A percentile compares a stretch with the other conserved stretches of the same genome.
These are phyloP conservation scores for Phaeotremella skinneri DNA, from an alignment of 768 basidiomycete genomes.

Conservation along the genomic window DNA sequence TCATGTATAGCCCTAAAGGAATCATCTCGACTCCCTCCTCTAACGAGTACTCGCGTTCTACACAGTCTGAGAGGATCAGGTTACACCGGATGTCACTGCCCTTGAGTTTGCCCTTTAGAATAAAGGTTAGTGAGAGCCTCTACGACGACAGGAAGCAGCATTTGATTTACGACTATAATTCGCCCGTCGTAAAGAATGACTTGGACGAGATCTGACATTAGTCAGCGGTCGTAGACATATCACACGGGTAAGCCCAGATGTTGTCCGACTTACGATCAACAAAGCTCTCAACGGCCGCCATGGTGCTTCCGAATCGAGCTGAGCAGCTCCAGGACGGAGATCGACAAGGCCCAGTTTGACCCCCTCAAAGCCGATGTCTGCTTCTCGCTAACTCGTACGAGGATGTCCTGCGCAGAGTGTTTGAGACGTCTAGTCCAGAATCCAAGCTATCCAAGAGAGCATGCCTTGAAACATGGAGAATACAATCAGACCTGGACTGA, in stretches of 20 bases:
- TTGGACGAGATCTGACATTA: slow-evolving; percentile 70
- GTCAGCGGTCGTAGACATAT: slow-evolving; percentile 3
- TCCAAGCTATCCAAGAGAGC: too few relatives aligned
- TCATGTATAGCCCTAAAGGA: slow-evolving; percentile 89
- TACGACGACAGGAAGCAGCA: not conserved
- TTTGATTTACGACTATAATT: slow-evolving; percentile 75
- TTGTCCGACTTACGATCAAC: slow-evolving; percentile 35
- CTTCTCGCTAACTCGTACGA: not conserved
- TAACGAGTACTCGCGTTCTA: slow-evolving; percentile 84
- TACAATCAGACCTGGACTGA: not conserved
- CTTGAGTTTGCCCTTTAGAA: slow-evolving; percentile 72
- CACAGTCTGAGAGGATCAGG: slow-evolving; percentile 88
- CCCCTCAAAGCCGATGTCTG: not conserved
- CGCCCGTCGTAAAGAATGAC: slow-evolving; percentile 95
- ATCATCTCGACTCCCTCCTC: slow-evolving; percentile 95
- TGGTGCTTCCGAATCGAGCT: slow-evolving; percentile 11
- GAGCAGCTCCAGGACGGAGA: not conserved
- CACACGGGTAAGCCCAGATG: not conserved
- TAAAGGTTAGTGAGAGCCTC: not conserved
- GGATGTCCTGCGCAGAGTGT: too few relatives aligned
- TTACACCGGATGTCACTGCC: slow-evolving; percentile 96
- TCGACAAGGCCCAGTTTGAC: not conserved
- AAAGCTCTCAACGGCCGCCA: slow-evolving; percentile 42
- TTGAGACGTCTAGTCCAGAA: too few relatives aligned
- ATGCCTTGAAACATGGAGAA: too few relatives aligned